These are phyloP conservation scores for Aspergillus cejpii DNA, from an alignment of 2,329 filamentous ascomycete species.

Conservation along the genomic window DNA sequence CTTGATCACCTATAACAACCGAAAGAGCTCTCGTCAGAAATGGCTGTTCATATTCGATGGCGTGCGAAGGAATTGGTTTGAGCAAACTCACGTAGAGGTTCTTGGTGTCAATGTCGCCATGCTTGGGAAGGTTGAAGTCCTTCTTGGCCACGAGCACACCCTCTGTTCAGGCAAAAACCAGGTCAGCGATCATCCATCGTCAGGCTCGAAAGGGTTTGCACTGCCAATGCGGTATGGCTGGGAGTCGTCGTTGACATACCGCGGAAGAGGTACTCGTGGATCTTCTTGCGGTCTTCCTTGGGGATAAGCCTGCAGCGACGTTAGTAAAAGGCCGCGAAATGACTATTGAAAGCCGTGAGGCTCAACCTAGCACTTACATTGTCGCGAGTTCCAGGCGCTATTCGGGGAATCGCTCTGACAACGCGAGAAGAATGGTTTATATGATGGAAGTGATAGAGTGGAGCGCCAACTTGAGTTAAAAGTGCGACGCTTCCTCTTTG, in stretches of 20 bases:
- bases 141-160: slow-evolving; percentile 94
- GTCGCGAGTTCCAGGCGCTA: slow-evolving; percentile 49
- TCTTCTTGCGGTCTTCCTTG: slow-evolving; percentile 99
- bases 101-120: slow-evolving; percentile 97
- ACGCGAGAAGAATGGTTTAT: slow-evolving; percentile 38
- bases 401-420: slow-evolving; percentile 50
- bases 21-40: slow-evolving; percentile 1
- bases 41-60: slow-evolving; percentile 4
- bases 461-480: slow-evolving; percentile 29
- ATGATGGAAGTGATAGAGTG: slow-evolving; percentile 28
- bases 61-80: background rate
- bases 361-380: slow-evolving; percentile 37
- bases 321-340: slow-evolving; percentile 12
- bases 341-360: background rate
- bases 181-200: slow-evolving; percentile 13
- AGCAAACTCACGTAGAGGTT: slow-evolving; percentile 70
- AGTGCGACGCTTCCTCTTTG: slow-evolving; percentile 33
- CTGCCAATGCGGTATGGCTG: slow-evolving; percentile 9
- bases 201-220: background rate
- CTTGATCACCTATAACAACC: slow-evolving; percentile 68
- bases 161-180: slow-evolving; percentile 42
- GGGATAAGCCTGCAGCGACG: slow-evolving; percentile 74
- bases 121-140: slow-evolving; percentile 97
- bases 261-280: slow-evolving; percentile 99
- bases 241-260: slow-evolving; percentile 48